Evolutionary conservation across 139 green algal species (phyloP), one percentile per base, ranked within the genome.

Genomic region (Micromonas pusilla): DNA sequence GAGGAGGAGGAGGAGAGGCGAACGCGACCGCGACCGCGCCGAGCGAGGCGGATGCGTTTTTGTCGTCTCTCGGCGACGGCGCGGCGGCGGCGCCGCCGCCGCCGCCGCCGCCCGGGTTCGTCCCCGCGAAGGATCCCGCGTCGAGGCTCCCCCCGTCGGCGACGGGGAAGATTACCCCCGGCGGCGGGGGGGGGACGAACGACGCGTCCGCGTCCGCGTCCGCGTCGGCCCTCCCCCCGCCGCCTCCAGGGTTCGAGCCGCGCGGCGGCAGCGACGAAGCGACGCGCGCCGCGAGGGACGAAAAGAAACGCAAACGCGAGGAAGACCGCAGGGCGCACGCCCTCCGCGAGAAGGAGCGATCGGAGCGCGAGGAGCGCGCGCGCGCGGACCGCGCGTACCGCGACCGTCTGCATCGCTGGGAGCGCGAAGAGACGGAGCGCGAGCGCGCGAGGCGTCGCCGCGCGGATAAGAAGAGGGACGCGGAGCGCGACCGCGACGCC

Each of bases 31-130:
- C n/a, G n/a, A n/a, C n/a, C n/a, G n/a, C n/a, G n/a, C n/a, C n/a
- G n/a, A n/a, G n/a, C n/a, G n/a, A n/a, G n/a, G n/a, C n/a, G n/a
- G n/a, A n/a, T n/a, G n/a, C n/a, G n/a, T n/a, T n/a, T 31, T 36
- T 39, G 3, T 63, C 33, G 65, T 2, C 31, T 5, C 23, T 21
- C n/a, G n/a, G 34, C 23, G 26, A 28, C 4, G 66, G 33, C n/a
- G n/a, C 32, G 66, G 66, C 31, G 66, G 26, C 37, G 66, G 66
- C 28, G 66, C 66, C 37, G 37, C 66, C 36, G 66, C 37, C 36
- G 33, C 66, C 33, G 26, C 36, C 26, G 5, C 33, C 66, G 9
- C 45, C 45, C 45, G 16, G 16, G 45, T 57, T 57, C 45, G 16
- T 57, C 45, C 9, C 45, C 45, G 45, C 45, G 45, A 57, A 16